Conservation (phyloP, 345 rosid species). For the Orychophragmus violaceus region DNA sequence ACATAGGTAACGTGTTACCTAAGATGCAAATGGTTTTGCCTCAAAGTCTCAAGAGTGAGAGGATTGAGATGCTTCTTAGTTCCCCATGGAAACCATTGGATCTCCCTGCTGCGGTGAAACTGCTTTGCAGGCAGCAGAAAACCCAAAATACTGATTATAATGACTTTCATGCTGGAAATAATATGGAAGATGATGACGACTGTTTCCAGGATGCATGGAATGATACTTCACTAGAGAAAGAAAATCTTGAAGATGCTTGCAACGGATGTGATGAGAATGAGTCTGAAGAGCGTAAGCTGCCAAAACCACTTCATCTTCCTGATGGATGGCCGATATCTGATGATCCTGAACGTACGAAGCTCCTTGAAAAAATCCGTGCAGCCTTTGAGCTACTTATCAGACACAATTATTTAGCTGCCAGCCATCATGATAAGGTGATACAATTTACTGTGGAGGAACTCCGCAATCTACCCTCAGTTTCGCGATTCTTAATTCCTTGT, state of each 20-base stretch:
- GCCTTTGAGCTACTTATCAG: slow-evolving; percentile 64
- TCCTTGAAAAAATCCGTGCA: slow-evolving; percentile 64
- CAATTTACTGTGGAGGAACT: slow-evolving; percentile 70
- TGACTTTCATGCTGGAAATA: slow-evolving; percentile 37
- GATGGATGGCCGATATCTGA: slow-evolving; percentile 69
- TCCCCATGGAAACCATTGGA: slow-evolving; percentile 88
- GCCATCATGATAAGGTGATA: slow-evolving; percentile 74
- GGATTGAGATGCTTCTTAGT: slow-evolving; percentile 66
- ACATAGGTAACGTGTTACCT: slow-evolving; percentile 64
- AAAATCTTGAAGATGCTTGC: slow-evolving; percentile 36
- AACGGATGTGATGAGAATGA: slow-evolving; percentile 37
- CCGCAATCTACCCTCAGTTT: slow-evolving; percentile 55
- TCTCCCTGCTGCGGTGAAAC: slow-evolving; percentile 50
- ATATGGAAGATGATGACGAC: slow-evolving; percentile 45
- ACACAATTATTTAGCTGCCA: slow-evolving; percentile 70
- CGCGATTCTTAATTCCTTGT: slow-evolving; percentile 51
- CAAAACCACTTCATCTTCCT: slow-evolving; percentile 32
- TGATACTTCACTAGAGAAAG: slow-evolving; percentile 65
- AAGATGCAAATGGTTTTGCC: slow-evolving; percentile 76
- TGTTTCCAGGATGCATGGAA: slow-evolving; percentile 74
- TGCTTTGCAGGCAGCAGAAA: slow-evolving; percentile 47
- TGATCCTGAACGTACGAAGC: slow-evolving; percentile 70
- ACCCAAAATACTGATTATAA: slow-evolving; percentile 36
- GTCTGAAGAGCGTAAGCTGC: slow-evolving; percentile 36
- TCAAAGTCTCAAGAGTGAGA: slow-evolving; percentile 53